Conservation (phyloP, 179 eudicot genomes). For the Sideroxylon spinosum region DNA sequence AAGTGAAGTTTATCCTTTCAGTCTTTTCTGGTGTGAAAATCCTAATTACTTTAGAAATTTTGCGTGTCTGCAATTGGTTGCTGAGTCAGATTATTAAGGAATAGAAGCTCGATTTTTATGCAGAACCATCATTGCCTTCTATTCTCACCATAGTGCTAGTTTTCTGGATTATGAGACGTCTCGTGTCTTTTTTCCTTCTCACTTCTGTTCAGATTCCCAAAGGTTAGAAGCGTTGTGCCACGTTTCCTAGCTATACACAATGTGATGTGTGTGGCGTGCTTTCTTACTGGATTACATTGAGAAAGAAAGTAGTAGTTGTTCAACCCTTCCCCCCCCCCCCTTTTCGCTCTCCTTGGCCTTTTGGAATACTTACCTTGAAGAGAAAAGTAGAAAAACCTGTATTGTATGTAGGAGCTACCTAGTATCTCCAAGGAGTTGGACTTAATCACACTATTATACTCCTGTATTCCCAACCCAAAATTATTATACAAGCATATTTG, state of each 20-base stretch:
- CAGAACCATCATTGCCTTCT: background rate
- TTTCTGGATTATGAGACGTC: background rate
- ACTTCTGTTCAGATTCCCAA: background rate
- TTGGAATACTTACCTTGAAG: background rate
- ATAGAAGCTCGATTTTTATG: background rate
- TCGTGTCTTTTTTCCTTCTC: background rate
- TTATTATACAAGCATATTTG: background rate
- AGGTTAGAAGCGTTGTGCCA: background rate
- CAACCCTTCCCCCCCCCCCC: too few relatives aligned
- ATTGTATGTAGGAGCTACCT: background rate
- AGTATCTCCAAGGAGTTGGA: slow-evolving; percentile 1
- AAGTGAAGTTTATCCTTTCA: background rate
- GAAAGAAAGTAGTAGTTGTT: background rate
- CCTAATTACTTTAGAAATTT: background rate
- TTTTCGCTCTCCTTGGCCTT: background rate
- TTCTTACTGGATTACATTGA: background rate
- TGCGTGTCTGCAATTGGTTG: background rate
- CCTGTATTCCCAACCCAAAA: background rate
- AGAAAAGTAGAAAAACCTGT: background rate
- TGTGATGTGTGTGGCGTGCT: background rate
- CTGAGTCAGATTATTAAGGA: background rate
- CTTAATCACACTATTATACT: background rate
- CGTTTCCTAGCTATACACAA: background rate
- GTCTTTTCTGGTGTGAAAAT: background rate
- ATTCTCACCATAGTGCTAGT: background rate